These are phyloP conservation scores for Dactylellina cionopaga DNA, from an alignment of 2,329 filamentous ascomycete species.

Conservation along the genomic window DNA sequence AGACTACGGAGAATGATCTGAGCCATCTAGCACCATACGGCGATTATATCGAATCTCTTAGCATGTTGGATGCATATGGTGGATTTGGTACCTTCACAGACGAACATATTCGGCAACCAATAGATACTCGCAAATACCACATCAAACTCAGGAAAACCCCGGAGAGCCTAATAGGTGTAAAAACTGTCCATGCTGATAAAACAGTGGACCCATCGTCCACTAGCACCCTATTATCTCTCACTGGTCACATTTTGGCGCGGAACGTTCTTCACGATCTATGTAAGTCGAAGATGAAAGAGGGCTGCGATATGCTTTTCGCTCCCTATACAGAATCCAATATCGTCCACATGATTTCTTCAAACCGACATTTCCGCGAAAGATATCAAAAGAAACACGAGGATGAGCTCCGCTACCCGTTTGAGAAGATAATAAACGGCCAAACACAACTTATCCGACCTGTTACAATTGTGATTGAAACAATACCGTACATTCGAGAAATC, in stretches of 20 bases:
- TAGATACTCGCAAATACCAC: conserved; percentile 5
- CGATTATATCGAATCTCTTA: conserved; percentile 44
- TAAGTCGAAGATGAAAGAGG: background rate
- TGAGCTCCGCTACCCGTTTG: conserved; percentile 42
- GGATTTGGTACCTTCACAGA: background rate
- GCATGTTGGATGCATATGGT: conserved; percentile 18
- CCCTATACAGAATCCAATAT: conserved; percentile 17
- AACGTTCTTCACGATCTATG: conserved; percentile 19
- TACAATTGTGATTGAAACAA: conserved; percentile 77
- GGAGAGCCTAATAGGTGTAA: conserved; percentile 24
- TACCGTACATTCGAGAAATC: conserved; percentile 89
- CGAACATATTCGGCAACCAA: background rate
- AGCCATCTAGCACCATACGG: conserved; percentile 11
- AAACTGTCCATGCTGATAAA: conserved; percentile 30
- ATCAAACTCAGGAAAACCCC: conserved; percentile 22
- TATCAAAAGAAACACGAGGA: conserved; percentile 4
- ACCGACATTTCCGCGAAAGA: conserved; percentile 18
- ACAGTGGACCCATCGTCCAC: conserved; percentile 33
- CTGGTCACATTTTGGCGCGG: conserved; percentile 27
- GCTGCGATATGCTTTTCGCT: background rate
- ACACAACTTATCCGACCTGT: conserved; percentile 62
- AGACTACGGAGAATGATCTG: conserved; percentile 59
- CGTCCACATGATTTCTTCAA: conserved; percentile 40
- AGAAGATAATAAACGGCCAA: conserved; percentile 31
- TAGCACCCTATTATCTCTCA: conserved; percentile 26